These are phyloP conservation scores for Coemansia furcata DNA, from an alignment of 192 early-diverging fungal species.

Conservation along the genomic window DNA sequence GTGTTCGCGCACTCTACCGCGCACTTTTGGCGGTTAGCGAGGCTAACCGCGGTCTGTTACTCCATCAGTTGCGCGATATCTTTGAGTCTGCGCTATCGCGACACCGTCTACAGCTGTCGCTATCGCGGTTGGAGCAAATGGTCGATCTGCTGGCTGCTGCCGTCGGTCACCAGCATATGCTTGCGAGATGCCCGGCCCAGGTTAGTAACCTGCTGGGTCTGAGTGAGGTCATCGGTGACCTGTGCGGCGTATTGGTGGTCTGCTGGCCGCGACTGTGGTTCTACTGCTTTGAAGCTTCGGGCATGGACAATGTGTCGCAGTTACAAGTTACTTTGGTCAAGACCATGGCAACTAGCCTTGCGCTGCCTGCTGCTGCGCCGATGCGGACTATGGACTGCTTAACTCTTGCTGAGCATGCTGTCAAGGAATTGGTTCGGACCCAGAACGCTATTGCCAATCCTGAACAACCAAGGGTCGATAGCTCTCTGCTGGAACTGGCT, in stretches of 20 bases:
- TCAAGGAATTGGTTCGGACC: constrained; percentile 24
- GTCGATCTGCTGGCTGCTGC: constrained; percentile 24
- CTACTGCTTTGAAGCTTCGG: constrained; percentile 15
- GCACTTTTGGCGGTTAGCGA: constrained; percentile 33
- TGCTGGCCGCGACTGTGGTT: constrained; percentile 38
- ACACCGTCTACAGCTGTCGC: neutral
- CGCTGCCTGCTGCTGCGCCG: neutral
- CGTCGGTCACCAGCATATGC: neutral
- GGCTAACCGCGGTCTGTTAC: constrained; percentile 17
- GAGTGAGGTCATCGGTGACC: constrained; percentile 13
- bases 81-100: neutral
- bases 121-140: constrained; percentile 8
- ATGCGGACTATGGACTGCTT: constrained; percentile 14
- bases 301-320: neutral
- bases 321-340: constrained; percentile 14
- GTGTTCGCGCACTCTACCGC: constrained; percentile 19
- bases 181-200: neutral
- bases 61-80: constrained; percentile 9
- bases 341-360: neutral
- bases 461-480: neutral
- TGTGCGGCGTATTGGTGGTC: constrained; percentile 17
- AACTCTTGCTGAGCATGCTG: constrained; percentile 19
- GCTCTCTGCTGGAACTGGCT: constrained; percentile 14
- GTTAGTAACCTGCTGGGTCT: neutral
- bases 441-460: constrained; percentile 13